These are phyloP conservation scores for Fusarium sp. DNA, from an alignment of 2,329 filamentous ascomycete species.

Conservation along the genomic window DNA sequence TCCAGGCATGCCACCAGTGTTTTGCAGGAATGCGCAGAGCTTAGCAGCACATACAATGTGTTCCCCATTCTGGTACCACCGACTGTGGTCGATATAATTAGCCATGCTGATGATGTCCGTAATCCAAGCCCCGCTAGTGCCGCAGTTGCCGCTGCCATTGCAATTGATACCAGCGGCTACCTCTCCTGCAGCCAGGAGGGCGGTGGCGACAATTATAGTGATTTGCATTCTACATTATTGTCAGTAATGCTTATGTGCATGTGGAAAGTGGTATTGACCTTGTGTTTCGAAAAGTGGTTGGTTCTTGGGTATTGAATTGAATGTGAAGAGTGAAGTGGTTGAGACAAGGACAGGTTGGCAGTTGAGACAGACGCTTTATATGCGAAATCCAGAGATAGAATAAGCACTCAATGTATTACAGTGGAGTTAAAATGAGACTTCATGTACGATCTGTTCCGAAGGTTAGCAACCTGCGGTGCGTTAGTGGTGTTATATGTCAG, in stretches of 20 bases:
- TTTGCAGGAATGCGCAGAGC: background rate
- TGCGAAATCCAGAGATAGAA: no score
- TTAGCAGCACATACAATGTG: background rate
- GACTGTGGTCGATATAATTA: background rate
- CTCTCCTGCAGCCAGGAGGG: conserved; percentile 1
- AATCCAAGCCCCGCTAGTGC: no score
- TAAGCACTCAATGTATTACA: no score
- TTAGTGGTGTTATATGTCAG: no score
- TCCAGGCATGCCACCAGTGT: conserved; percentile 2
- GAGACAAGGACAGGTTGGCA: no score
- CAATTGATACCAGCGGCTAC: conserved; percentile 3
- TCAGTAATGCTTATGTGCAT: background rate
- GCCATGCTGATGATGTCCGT: background rate
- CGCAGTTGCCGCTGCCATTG: background rate
- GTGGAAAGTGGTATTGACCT: background rate
- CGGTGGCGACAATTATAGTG: background rate
- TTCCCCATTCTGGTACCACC: conserved; percentile 3
- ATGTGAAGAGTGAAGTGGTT: background rate
- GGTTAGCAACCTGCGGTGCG: no score
- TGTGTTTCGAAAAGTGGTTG: background rate
- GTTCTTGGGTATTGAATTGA: background rate
- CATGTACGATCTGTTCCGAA: no score
- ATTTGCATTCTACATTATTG: background rate
- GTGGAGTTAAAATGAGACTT: no score
- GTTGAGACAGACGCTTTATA: no score